Conservation (phyloP, 371 early-diverging fungal genomes). For the Mortierella sp. region DNA sequence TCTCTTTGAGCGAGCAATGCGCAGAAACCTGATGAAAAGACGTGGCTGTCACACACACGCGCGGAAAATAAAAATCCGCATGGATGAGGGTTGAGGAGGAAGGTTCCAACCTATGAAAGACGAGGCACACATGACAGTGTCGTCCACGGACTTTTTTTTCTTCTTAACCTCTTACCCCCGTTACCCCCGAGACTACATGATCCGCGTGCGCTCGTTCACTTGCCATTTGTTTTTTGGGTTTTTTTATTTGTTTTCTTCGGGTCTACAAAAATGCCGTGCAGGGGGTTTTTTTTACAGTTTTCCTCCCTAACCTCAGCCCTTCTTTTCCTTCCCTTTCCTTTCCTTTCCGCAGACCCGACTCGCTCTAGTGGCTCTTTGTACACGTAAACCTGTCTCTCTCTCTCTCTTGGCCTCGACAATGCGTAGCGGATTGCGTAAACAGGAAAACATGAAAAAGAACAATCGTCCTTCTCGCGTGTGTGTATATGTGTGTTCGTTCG, state of each 20-base stretch:
- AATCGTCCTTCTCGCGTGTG: not conserved
- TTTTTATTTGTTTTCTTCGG: not conserved
- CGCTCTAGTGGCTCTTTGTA: not conserved
- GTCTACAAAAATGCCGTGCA: conserved; percentile 6
- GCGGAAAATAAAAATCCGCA: conserved; percentile 10
- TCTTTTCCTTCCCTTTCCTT: not conserved
- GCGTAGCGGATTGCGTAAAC: not conserved
- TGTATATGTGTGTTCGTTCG: not conserved
- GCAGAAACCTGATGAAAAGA: not conserved
- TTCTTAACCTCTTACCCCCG: not conserved
- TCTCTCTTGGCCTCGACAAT: not conserved
- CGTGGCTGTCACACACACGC: no score
- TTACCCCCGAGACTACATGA: not conserved
- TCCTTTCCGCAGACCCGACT: conserved; percentile 4
- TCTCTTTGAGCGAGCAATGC: conserved; percentile 5
- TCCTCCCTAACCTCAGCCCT: not conserved
- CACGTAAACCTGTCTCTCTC: not conserved
- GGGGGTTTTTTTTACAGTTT: conserved; percentile 2
- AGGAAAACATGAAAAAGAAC: not conserved
- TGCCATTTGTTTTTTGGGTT: not conserved
- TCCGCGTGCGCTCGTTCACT: not conserved
- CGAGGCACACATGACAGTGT: not conserved
- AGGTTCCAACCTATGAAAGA: not conserved
- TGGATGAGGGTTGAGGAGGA: not conserved
- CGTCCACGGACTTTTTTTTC: not conserved